Base-by-base conservation (phyloP, 192 early-diverging fungal genomes). In the Diversispora epigaea region DNA sequence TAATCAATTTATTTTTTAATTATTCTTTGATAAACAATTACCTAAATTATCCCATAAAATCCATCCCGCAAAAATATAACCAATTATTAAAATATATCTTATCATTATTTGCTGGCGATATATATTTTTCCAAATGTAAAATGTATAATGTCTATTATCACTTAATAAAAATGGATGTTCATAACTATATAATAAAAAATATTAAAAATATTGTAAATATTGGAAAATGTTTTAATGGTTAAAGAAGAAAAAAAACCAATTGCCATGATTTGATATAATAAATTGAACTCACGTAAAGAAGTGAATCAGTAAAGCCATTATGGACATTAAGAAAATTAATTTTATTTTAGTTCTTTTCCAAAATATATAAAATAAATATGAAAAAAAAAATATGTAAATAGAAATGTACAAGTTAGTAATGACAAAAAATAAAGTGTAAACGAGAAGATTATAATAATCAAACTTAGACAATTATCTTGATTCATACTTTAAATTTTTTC, bases 131-230 rank as follows among this genome's bases (percentile, higher is more conserved):
- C 95, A 98, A 45, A 99, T 49, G 79, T 99, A 99, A 78, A 99
- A 99, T 6, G 93, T 88, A 72, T 93, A 96, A 84, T 99, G 97
- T 43, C 97, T 87, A 79, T 99, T 99, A 78, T 99, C 97, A 76
- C 91, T 89, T 25, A 97, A 84, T 62, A 99, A 80, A 79, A 97
- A 99, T 56, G 95, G 94, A 76, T 99, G 97, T 78, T 94, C 95
- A 72, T 89, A 83, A 3, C 93, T 94, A 68, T 19, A 21, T n/a
- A 1, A 2, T 32, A 32, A 32, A 32, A 32, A n/a, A n/a, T n/a
- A n/a, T n/a, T n/a, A n/a, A 32, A 11, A 52, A 39, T 52, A 52
- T 54, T 22, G 8, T 4, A 6, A 6, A 12, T 17, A 47, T 32
- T 32, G 25, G 25, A 32, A 32, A 32, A 32, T 32, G 25, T 2